These are phyloP conservation scores for Pythium plurisporium DNA, from an alignment of 352 stramenopile species.

Conservation along the genomic window DNA sequence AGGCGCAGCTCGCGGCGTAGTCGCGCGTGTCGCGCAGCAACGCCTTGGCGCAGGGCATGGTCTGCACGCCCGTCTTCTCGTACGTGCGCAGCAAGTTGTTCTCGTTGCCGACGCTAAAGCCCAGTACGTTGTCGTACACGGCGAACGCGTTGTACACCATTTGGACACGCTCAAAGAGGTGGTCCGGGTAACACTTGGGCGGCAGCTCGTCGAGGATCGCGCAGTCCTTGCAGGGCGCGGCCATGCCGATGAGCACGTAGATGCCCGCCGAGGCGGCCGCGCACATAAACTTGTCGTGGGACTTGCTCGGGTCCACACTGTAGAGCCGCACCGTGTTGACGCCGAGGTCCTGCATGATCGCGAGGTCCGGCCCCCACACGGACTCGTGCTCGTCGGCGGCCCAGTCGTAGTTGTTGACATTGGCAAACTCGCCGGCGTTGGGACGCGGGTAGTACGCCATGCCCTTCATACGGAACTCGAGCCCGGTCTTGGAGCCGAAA, in stretches of 20 bases:
- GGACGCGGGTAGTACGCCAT: constrained; percentile 70
- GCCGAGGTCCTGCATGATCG: constrained; percentile 47
- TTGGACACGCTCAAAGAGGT: constrained; percentile 31
- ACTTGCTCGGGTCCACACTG: constrained; percentile 49
- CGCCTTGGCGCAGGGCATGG: constrained; percentile 60
- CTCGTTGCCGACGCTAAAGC: constrained; percentile 51
- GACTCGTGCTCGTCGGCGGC: constrained; percentile 49
- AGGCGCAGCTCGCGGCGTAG: constrained; percentile 47
- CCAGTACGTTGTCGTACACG: constrained; percentile 55
- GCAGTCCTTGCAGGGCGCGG: constrained; percentile 52
- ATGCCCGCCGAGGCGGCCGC: constrained; percentile 58
- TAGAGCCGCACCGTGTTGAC: constrained; percentile 70
- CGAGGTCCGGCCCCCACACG: constrained; percentile 49
- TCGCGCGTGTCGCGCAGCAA: constrained; percentile 50
- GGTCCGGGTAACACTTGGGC: constrained; percentile 32
- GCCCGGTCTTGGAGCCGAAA: constrained; percentile 61
- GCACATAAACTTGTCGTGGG: constrained; percentile 81
- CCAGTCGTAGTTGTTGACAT: constrained; percentile 62
- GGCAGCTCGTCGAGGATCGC: constrained; percentile 35
- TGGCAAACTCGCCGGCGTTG: constrained; percentile 50
- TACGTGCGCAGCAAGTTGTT: constrained; percentile 39
- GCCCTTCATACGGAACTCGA: constrained; percentile 68
- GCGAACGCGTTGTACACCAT: constrained; percentile 52
- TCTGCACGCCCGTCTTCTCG: constrained; percentile 38
- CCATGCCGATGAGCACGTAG: constrained; percentile 67